These are phyloP conservation scores for Rhodotorula glutinis DNA, from an alignment of 1,284 basidiomycete genomes.

Conservation along the genomic window DNA sequence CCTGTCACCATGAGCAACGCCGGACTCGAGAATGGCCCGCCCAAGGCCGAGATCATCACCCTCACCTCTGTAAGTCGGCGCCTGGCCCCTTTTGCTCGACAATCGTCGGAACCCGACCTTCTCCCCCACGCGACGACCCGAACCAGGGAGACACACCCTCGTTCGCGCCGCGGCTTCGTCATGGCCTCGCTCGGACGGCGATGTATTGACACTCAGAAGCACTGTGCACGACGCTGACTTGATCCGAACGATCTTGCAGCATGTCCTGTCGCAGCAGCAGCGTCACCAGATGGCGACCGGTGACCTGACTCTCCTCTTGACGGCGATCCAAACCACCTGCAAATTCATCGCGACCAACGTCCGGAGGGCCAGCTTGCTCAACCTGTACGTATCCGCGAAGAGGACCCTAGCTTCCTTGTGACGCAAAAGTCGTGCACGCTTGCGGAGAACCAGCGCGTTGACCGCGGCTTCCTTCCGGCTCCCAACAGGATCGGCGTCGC, in stretches of 20 bases:
- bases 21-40: slow-evolving; percentile 13
- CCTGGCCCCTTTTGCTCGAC: too few relatives aligned
- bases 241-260: slow-evolving; percentile 5
- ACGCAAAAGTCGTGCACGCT: neutral
- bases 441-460: neutral
- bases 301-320: slow-evolving; percentile 90
- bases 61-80: slow-evolving; percentile 28
- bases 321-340: slow-evolving; percentile 87
- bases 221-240: neutral
- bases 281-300: slow-evolving; percentile 63
- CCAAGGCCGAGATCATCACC: slow-evolving; percentile 39
- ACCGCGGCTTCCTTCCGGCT: neutral
- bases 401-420: too few relatives aligned
- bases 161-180: neutral
- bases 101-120: neutral
- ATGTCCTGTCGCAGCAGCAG: slow-evolving; percentile 38
- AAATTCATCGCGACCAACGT: slow-evolving; percentile 95
- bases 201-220: too few relatives aligned
- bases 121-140: neutral
- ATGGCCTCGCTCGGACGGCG: neutral
- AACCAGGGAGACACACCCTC: neutral
- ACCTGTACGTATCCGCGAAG: slow-evolving; percentile 65
- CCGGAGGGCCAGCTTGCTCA: slow-evolving; percentile 93
- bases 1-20: slow-evolving; percentile 15
- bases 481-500: slow-evolving; percentile 78